Base-by-base conservation (phyloP, 1,139 yeast genomes). In the Sugiyamaella novakii region DNA sequence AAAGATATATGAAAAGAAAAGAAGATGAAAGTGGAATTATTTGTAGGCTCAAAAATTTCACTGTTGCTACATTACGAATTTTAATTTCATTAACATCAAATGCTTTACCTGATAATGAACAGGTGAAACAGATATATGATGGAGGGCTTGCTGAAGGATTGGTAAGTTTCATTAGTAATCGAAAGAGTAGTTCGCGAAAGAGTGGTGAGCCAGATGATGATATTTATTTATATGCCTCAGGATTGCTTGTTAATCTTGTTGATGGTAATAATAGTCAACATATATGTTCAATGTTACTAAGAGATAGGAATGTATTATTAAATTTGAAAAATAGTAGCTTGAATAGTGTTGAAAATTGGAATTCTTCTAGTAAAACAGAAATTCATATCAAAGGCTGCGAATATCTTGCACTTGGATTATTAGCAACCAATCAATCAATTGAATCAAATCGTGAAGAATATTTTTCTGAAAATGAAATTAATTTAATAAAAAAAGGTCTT, bases 301-400 rank as follows among this genome's bases (percentile, higher is more conserved):
- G 18, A 18, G 21, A 39, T 12, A 4, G 10, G 10, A 6, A 24
- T 3, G 6, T 8, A 3, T 14, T 46, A 15, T 8, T 29, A 7
- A 18, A 21, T 15, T 15, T 41, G 10, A 43, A 36, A 28, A 15
- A 12, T 2, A 28, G 15, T 6, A 24, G 15, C 12, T 18, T 38
- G 6, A 12, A 30, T 7, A 35, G 10, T 14, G 8, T 6, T 8
- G 11, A 17, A 2, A 33, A 29, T n/a, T 43, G 33, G 31, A 33
- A 44, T 5, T 46, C 47, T 12, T 5, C 41, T 4, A 24, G 34
- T 11, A 38, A 35, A 5, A 43, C 41, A 15, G 34, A 15, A 11
- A 44, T 47, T 12, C 59, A 57, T 49, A 47, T 54, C 27, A 52
- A 46, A 11, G 61, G 61, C 7, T 58, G 55, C 37, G 52, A 53